A percentile compares a stretch with the other conserved stretches of the same genome.
These are phyloP conservation scores for Bolboschoenus planiculmis DNA, from an alignment of 176 grass and related monocot species.

Conservation along the genomic window DNA sequence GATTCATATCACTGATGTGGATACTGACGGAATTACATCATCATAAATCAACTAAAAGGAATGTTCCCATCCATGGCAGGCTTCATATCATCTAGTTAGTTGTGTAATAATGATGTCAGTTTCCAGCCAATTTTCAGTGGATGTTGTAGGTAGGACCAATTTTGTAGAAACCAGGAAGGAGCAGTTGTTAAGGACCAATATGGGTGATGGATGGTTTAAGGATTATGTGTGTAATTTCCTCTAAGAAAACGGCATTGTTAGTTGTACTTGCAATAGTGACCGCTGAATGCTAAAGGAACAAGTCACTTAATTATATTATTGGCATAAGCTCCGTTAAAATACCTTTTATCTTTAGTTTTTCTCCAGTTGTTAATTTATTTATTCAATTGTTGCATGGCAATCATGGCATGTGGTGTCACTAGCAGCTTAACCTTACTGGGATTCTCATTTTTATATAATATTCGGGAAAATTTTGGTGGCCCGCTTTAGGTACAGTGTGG, in stretches of 20 bases:
- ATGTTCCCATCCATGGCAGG: not conserved
- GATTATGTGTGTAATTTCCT: not conserved
- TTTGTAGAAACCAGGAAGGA: too few relatives aligned
- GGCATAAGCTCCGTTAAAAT: not conserved
- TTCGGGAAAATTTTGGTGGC: slow-evolving; percentile 5
- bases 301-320: not conserved
- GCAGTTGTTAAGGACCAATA: too few relatives aligned
- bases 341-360: not conserved
- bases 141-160: not conserved
- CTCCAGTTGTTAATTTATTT: not conserved
- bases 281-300: not conserved
- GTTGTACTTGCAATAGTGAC: not conserved
- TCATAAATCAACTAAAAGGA: not conserved
- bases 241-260: not conserved
- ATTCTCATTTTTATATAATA: slow-evolving; percentile 11
- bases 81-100: not conserved
- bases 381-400: not conserved
- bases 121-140: not conserved
- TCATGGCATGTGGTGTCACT: not conserved
- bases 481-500: slow-evolving; percentile 17
- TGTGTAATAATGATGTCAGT: not conserved
- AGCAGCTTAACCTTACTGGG: not conserved
- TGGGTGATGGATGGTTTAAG: too few relatives aligned
- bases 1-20: not conserved
- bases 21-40: not conserved